phyloP scores from a whole-genome alignment of 441 rosid species.

The Macaranga tanarius region DNA sequence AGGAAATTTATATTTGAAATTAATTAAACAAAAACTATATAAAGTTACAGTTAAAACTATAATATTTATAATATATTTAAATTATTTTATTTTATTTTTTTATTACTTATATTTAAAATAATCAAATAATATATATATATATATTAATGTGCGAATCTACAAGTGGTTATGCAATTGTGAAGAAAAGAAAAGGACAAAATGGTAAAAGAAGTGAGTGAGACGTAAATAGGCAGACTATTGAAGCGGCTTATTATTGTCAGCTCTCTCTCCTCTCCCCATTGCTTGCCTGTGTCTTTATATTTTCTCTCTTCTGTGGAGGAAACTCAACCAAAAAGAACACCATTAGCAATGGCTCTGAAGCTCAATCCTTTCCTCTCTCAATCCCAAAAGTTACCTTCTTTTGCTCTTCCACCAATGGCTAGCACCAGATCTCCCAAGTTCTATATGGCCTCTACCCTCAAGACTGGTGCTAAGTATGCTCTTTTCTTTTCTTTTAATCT shows the following conservation, averaged over 20 bases:
- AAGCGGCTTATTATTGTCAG: conserved; percentile 5
- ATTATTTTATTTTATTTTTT: too few relatives aligned
- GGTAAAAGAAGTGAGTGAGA: background rate
- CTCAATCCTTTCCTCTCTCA: conserved; percentile 50
- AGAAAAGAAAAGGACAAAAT: background rate
- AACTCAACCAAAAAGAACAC: conserved; percentile 16
- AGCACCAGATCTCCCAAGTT: conserved; percentile 71
- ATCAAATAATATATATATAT: too few relatives aligned
- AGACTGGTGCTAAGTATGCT: conserved; percentile 57
- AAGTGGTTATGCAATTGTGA: background rate
- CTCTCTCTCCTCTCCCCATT: background rate
- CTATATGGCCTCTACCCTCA: conserved; percentile 59
- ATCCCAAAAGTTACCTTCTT: conserved; percentile 49
- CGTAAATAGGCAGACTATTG: background rate
- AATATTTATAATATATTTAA: too few relatives aligned
- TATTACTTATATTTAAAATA: too few relatives aligned
- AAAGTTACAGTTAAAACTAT: too few relatives aligned
- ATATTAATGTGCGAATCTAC: too few relatives aligned
- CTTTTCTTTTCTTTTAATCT: conserved; percentile 13
- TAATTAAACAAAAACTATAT: too few relatives aligned
- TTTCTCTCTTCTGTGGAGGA: conserved; percentile 41
- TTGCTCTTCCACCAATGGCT: conserved; percentile 52
- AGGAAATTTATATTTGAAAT: too few relatives aligned
- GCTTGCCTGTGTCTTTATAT: conserved; percentile 13
- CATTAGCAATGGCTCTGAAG: conserved; percentile 62